Evolutionary conservation across 768 basidiomycete genomes (phyloP).

Genomic region (Stropharia rugosoannulata): DNA sequence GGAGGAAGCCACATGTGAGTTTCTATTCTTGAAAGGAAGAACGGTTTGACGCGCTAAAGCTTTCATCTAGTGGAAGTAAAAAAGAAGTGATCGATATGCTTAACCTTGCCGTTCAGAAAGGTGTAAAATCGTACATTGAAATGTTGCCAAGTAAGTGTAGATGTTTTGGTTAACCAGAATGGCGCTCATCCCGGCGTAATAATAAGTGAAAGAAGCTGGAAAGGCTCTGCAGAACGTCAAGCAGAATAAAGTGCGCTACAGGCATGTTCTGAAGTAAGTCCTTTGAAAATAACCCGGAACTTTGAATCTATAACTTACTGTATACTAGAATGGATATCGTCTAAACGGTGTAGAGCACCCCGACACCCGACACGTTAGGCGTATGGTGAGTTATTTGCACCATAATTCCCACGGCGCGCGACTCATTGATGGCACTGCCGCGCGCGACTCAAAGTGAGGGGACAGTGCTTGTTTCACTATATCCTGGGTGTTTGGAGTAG

Average conservation of each 20-base stretch:
- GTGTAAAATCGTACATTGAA: slow-evolving; percentile 10
- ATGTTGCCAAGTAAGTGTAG: slow-evolving; percentile 9
- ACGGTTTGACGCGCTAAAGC: no score
- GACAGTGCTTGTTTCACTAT: no score
- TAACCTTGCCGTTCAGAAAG: slow-evolving; percentile 10
- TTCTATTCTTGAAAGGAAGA: background rate
- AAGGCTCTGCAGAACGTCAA: slow-evolving; percentile 10
- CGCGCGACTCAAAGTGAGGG: no score
- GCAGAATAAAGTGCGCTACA: slow-evolving; percentile 9
- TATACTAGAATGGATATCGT: no score
- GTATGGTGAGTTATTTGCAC: no score
- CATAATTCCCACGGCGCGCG: no score
- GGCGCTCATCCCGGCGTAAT: background rate
- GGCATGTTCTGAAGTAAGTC: slow-evolving; percentile 13
- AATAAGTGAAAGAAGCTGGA: slow-evolving; percentile 14
- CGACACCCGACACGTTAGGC: no score
- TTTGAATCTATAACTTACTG: no score
- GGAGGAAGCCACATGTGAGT: slow-evolving; percentile 15
- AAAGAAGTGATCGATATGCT: slow-evolving; percentile 14
- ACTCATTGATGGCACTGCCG: no score
- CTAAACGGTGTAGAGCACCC: no score
- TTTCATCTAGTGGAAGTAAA: slow-evolving; percentile 11
- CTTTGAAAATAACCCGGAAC: no score
- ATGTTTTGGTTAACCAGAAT: background rate
- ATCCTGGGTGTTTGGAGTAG: no score